These are phyloP conservation scores for Besnoitia besnoiti DNA, from an alignment of 169 alveolate genomes.

Conservation along the genomic window DNA sequence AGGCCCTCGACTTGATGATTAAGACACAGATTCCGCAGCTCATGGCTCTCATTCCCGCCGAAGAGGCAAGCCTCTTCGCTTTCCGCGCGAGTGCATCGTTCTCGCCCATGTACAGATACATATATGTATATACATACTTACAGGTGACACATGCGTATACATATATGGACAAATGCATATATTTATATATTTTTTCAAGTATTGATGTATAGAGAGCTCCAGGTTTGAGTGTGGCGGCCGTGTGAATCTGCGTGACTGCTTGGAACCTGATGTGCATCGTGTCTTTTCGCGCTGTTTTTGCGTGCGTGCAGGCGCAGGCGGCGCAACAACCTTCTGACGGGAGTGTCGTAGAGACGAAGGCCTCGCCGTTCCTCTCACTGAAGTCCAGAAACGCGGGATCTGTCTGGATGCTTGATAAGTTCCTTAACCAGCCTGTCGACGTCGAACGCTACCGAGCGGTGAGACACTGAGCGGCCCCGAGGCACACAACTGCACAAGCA, in stretches of 20 bases:
- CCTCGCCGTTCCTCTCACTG: constrained; percentile 23
- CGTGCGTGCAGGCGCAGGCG: constrained; percentile 26
- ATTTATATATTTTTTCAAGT: background rate
- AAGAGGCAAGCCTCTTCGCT: constrained; percentile 35
- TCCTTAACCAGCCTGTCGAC: constrained; percentile 20
- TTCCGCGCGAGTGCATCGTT: background rate
- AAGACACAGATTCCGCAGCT: constrained; percentile 71
- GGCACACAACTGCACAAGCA: background rate
- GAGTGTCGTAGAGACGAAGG: constrained; percentile 46
- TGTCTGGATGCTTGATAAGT: constrained; percentile 6
- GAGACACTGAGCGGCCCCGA: background rate
- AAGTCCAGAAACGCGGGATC: background rate
- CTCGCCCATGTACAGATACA: constrained; percentile 19
- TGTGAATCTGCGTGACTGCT: too few relatives aligned
- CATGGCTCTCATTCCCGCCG: constrained; percentile 73
- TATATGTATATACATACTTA: constrained; percentile 15
- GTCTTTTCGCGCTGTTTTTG: background rate
- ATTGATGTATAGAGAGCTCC: background rate
- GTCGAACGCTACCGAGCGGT: constrained; percentile 8
- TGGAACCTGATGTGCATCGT: background rate
- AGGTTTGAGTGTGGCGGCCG: background rate
- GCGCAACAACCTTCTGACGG: constrained; percentile 19
- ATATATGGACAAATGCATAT: background rate
- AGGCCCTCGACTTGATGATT: constrained; percentile 68
- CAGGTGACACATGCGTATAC: background rate